Evolutionary conservation across 2,329 filamentous ascomycete genomes (phyloP), one percentile per base, ranked within the genome.

Genomic region (Paracamarosporium sp.): DNA sequence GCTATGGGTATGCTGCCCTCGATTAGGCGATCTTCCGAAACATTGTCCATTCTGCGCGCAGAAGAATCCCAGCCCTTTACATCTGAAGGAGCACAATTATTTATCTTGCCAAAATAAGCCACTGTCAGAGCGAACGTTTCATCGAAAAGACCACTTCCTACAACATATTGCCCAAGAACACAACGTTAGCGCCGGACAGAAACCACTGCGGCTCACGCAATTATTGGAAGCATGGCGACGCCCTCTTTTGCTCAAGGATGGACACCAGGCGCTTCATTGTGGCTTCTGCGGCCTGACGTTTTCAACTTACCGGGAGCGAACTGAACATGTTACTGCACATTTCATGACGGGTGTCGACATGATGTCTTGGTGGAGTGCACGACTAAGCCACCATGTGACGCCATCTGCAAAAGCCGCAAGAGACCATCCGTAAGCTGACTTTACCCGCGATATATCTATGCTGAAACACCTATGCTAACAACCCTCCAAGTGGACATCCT

Each of bases 51-150:
- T 84, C 62, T 85, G 83, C 68, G 76, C 76, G 50, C 74, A 75
- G 38, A 67, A 64, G 25, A 74, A 82, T 48, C 82, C 82, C 2
- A 77, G 79, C 24, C 68, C 74, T 25, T 76, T 78, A 5, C 83
- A 85, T 68, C 68, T 85, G 28, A 81, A 82, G 61, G 75, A 76
- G 15, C 83, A 85, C 73, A 81, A 82, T 61, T 83, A 79, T 67
- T 72, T 76, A 31, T 73, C 83, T 5, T 90, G 88, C 67, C 84
- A 85, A 57, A 86, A 88, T 67, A 82, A 85, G 67, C 78, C 79
- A 3, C 61, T 79, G 4, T 76, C 79, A 46, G 86, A 89, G 67
- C 81, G 83, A 28, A 82, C 80, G 1, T 83, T 83, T 60, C 80
- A 78, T 48, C 74, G 80, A 36, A 81, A 83, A 62, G 81, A 83